A percentile compares a stretch with the other conserved stretches of the same genome.
phyloP scores from a whole-genome alignment of 805 yeast genomes.

The Hanseniaspora jakobsenii region DNA sequence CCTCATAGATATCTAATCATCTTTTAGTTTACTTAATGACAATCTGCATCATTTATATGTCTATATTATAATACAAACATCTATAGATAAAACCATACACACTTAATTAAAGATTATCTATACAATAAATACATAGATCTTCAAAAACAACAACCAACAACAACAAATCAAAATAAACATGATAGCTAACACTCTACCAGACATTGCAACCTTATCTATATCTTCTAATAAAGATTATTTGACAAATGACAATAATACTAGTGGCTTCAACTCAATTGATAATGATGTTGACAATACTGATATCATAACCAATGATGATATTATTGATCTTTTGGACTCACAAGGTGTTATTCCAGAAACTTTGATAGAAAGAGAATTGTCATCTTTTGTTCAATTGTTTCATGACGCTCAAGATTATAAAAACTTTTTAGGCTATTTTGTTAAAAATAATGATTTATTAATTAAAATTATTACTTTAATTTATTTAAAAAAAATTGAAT shows the following conservation, averaged over 20 bases:
- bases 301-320: conserved; percentile 66
- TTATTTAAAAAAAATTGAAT: conserved; percentile 86
- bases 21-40: too few relatives aligned
- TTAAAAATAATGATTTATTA: conserved; percentile 36
- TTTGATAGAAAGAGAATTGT: conserved; percentile 71
- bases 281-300: conserved; percentile 72
- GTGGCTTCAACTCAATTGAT: too few relatives aligned
- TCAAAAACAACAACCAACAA: too few relatives aligned
- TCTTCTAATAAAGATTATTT: conserved; percentile 53
- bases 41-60: too few relatives aligned
- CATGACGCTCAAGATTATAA: conserved; percentile 32
- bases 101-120: too few relatives aligned
- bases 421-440: neutral
- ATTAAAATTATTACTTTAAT: conserved; percentile 77
- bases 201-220: conserved; percentile 32
- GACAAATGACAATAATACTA: conserved; percentile 64
- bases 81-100: too few relatives aligned
- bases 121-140: neutral
- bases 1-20: too few relatives aligned
- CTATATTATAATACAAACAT: too few relatives aligned
- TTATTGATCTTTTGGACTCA: conserved; percentile 66
- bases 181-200: conserved; percentile 27
- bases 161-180: too few relatives aligned
- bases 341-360: conserved; percentile 84
- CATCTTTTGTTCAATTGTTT: conserved; percentile 78